Percentiles rank a stretch among this genome's conserved stretches.
Evolutionary conservation across 176 grass and related monocot species (phyloP).

Genomic region (Aegilops tauschii): DNA sequence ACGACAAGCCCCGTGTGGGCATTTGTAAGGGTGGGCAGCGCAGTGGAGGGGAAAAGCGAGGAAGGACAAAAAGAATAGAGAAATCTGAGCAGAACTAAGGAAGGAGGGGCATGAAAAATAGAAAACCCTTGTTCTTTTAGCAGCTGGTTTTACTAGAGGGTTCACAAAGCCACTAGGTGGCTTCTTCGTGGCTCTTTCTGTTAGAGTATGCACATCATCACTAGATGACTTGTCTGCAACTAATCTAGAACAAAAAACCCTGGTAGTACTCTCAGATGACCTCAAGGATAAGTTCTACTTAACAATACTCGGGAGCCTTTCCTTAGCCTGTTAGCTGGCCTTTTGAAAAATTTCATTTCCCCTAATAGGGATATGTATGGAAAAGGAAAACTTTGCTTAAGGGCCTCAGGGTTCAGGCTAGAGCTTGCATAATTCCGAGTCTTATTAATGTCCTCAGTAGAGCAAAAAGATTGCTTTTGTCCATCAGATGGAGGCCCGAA

Average conservation of each 20-base stretch:
- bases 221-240: conserved; percentile 1
- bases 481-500: conserved; percentile 21
- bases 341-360: conserved; percentile 33
- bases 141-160: conserved; percentile 6
- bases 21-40: no score
- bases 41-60: no score
- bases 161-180: conserved; percentile 23
- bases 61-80: no score
- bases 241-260: conserved; percentile 41
- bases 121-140: background rate
- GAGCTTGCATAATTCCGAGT: conserved; percentile 10
- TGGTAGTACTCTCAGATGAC: conserved; percentile 43
- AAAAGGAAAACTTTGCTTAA: conserved; percentile 11
- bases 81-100: no score
- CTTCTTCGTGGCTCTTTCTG: background rate
- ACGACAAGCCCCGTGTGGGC: no score
- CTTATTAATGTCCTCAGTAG: conserved; percentile 2
- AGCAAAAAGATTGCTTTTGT: conserved; percentile 11
- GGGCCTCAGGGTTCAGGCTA: conserved; percentile 23
- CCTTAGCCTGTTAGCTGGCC: conserved; percentile 22
- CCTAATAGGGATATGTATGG: conserved; percentile 25
- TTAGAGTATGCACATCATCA: conserved; percentile 23
- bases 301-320: conserved; percentile 20
- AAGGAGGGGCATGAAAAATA: no score
- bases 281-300: conserved; percentile 36